These are phyloP conservation scores for Spinellus fusiger DNA, from an alignment of 192 early-diverging fungal species.

Conservation along the genomic window DNA sequence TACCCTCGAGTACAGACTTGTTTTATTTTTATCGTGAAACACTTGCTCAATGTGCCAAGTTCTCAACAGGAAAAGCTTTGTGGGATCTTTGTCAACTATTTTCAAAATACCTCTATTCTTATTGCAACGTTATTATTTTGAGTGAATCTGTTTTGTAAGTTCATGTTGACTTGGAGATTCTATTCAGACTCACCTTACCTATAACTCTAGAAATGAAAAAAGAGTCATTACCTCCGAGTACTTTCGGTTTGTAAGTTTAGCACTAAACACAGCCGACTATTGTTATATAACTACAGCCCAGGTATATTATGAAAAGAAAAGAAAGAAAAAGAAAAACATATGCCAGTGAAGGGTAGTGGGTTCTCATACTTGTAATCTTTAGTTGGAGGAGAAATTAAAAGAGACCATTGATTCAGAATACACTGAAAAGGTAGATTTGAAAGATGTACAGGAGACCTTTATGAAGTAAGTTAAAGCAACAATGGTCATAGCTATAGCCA, in stretches of 20 bases:
- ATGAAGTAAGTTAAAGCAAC: slow-evolving; percentile 46
- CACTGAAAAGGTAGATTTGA: slow-evolving; percentile 65
- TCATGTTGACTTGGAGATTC: slow-evolving; percentile 2
- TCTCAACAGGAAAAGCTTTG: slow-evolving; percentile 83
- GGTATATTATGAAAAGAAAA: too few species aligned
- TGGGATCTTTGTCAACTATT: slow-evolving; percentile 78
- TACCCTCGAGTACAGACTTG: slow-evolving; percentile 86
- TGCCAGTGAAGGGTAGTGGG: too few species aligned
- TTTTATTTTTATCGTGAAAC: slow-evolving; percentile 90
- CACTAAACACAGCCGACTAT: slow-evolving; percentile 95
- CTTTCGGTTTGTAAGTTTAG: slow-evolving; percentile 64
- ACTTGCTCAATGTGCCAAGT: slow-evolving; percentile 73
- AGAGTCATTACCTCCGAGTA: slow-evolving; percentile 58
- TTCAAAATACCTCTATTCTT: slow-evolving; percentile 71
- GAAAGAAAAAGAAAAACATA: not conserved
- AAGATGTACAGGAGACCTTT: slow-evolving; percentile 72
- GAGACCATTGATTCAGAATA: slow-evolving; percentile 73
- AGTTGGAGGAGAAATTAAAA: slow-evolving; percentile 89
- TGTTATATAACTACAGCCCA: slow-evolving; percentile 77
- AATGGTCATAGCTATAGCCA: not conserved
- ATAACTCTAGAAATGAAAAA: slow-evolving; percentile 51
- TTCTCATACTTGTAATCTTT: not conserved
- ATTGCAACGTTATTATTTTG: slow-evolving; percentile 69
- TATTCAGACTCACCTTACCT: not conserved
- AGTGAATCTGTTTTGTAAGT: slow-evolving; percentile 63